A percentile compares a stretch with the other conserved stretches of the same genome.
These are phyloP conservation scores for Colletotrichum incanum DNA, from an alignment of 2,329 filamentous ascomycete species.

Conservation along the genomic window DNA sequence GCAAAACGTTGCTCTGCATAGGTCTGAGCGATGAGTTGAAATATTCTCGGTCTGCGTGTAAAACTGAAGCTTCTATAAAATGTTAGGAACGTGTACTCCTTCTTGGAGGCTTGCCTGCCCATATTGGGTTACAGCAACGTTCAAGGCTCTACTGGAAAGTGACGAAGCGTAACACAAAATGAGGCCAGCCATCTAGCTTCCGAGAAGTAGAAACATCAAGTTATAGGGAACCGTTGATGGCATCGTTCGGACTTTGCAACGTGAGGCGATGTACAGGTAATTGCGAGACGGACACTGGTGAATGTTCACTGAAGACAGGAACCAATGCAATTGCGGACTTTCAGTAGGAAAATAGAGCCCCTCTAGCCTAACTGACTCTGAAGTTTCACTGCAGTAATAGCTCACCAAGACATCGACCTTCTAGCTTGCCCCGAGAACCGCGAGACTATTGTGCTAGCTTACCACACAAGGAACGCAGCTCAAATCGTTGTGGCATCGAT, in stretches of 20 bases:
- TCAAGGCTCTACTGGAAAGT: too few relatives aligned
- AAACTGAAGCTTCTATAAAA: too few relatives aligned
- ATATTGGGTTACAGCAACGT: too few relatives aligned
- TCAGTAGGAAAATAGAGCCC: neutral
- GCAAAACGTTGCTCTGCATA: neutral
- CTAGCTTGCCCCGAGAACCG: neutral
- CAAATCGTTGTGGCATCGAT: neutral
- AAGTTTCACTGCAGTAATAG: neutral
- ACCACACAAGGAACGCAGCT: neutral
- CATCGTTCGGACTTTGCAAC: neutral
- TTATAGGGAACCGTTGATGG: neutral
- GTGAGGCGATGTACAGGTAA: neutral
- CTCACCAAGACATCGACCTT: neutral
- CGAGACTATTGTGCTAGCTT: neutral
- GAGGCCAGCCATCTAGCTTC: too few relatives aligned
- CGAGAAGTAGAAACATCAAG: too few relatives aligned
- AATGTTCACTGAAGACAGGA: neutral
- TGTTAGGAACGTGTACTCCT: too few relatives aligned
- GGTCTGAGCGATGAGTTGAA: too few relatives aligned
- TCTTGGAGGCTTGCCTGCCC: too few relatives aligned
- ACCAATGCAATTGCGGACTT: neutral
- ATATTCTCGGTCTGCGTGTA: too few relatives aligned
- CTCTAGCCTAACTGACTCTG: neutral
- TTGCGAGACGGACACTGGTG: neutral
- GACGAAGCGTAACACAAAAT: too few relatives aligned